Conservation (phyloP, 148 eudicot genomes). For the Limonium bicolor region DNA sequence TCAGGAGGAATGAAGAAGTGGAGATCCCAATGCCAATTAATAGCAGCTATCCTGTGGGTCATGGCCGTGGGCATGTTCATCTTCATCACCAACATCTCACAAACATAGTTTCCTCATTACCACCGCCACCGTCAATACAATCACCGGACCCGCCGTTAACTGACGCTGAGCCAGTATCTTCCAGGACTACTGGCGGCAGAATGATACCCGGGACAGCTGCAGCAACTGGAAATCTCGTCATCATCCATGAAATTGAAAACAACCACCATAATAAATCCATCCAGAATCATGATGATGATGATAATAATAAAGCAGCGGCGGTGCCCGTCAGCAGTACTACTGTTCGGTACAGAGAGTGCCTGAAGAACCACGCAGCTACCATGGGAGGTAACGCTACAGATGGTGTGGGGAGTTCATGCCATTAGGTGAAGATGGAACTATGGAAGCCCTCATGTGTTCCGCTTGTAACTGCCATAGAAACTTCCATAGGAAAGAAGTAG, state of each 20-base stretch:
- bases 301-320: neutral
- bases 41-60: conserved; percentile 24
- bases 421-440: conserved; percentile 32
- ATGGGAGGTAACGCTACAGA: conserved; percentile 59
- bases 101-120: conserved; percentile 10
- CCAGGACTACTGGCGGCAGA: too few species aligned
- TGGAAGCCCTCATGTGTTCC: conserved; percentile 45
- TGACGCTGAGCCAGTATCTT: conserved; percentile 9
- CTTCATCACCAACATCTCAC: conserved; percentile 25
- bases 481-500: conserved; percentile 49
- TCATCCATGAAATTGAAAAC: neutral
- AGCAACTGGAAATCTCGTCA: neutral
- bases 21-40: conserved; percentile 46
- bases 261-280: conserved; percentile 17
- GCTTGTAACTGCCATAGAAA: conserved; percentile 59
- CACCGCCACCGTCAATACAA: neutral
- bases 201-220: conserved; percentile 5
- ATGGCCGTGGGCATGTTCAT: conserved; percentile 16
- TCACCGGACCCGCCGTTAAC: neutral
- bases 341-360: conserved; percentile 35
- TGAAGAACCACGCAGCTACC: conserved; percentile 58
- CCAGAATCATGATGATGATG: conserved; percentile 7
- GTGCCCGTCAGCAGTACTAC: neutral
- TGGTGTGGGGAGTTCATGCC: conserved; percentile 70
- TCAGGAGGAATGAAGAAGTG: conserved; percentile 28